A percentile compares a stretch with the other conserved stretches of the same genome.
phyloP scores from a whole-genome alignment of 345 rosid genomes.

The Melaleuca alternifolia region DNA sequence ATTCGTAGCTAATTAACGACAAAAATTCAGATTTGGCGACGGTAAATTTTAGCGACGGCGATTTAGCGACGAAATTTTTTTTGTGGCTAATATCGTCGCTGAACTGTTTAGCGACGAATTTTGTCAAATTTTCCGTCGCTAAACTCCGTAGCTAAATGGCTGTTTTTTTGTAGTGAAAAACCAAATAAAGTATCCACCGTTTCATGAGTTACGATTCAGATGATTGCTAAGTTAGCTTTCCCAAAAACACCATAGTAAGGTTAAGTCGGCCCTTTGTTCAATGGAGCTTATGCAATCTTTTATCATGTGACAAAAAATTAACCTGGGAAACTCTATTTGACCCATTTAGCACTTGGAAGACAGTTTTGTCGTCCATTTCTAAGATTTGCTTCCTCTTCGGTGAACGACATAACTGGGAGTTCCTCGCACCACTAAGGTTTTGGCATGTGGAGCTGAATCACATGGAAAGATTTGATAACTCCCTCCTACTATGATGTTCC shows the following conservation, averaged over 20 bases:
- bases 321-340: not conserved
- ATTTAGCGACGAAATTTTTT: too few relatives aligned
- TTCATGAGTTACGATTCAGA: not conserved
- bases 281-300: not conserved
- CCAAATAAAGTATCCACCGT: not conserved
- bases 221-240: not conserved
- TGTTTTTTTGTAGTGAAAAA: too few relatives aligned
- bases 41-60: too few relatives aligned
- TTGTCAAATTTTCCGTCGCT: too few relatives aligned
- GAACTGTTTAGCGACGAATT: too few relatives aligned
- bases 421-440: not conserved
- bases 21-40: too few relatives aligned
- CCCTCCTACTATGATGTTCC: not conserved
- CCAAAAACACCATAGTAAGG: not conserved
- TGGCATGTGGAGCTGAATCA: not conserved
- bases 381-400: not conserved
- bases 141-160: too few relatives aligned
- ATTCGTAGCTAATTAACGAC: too few relatives aligned
- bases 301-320: not conserved
- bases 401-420: not conserved
- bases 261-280: not conserved
- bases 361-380: not conserved
- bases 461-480: not conserved
- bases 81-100: too few relatives aligned
- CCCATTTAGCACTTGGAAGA: not conserved